These are phyloP conservation scores for Massospora cicadina DNA, from an alignment of 371 early-diverging fungal genomes.

Conservation along the genomic window DNA sequence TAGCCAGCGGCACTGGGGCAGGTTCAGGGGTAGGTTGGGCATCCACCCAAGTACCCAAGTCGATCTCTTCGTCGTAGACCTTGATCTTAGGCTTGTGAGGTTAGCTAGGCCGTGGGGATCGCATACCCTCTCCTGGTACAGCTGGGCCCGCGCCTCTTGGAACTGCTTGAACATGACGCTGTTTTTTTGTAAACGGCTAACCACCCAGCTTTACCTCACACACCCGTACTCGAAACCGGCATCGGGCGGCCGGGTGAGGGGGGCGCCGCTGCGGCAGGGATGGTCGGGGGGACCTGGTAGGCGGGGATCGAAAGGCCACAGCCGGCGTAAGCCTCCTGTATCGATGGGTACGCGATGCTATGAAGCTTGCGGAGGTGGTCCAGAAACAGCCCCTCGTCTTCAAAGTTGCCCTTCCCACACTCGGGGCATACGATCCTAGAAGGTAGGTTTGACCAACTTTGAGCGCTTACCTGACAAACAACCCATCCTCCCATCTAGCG, in stretches of 20 bases:
- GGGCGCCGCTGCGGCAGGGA: background rate
- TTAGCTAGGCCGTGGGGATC: background rate
- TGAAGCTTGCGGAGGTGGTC: slow-evolving; percentile 54
- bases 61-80: slow-evolving; percentile 49
- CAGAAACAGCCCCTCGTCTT: slow-evolving; percentile 50
- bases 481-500: background rate
- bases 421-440: slow-evolving; percentile 14
- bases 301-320: slow-evolving; percentile 38
- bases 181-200: background rate
- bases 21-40: background rate
- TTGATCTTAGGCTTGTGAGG: slow-evolving; percentile 38
- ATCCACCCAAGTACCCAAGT: slow-evolving; percentile 29
- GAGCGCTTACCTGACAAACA: background rate
- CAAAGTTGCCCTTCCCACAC: slow-evolving; percentile 33
- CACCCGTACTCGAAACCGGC: background rate
- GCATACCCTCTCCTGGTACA: background rate
- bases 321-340: slow-evolving; percentile 36
- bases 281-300: slow-evolving; percentile 2
- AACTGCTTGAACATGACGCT: background rate
- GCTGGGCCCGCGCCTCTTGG: background rate
- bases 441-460: background rate
- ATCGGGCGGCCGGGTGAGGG: background rate
- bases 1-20: background rate
- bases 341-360: slow-evolving; percentile 36
- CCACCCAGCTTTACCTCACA: no score